A percentile compares a stretch with the other conserved stretches of the same genome.
Conservation (phyloP, 345 rosid species). For the Cardamine chenopodiifolia region DNA sequence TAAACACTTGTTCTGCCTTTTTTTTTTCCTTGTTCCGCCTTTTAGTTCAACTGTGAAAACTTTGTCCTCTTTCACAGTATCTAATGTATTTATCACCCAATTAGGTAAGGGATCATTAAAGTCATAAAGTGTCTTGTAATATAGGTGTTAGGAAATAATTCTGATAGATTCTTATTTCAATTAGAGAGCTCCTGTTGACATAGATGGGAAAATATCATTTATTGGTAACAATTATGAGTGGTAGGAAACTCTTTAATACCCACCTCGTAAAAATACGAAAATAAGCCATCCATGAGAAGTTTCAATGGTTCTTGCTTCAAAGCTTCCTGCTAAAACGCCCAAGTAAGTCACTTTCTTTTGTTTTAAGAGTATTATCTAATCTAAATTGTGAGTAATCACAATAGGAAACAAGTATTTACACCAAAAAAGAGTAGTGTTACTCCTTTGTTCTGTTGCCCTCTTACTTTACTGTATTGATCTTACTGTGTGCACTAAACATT, state of each 20-base stretch:
- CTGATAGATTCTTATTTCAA: background rate
- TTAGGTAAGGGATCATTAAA: background rate
- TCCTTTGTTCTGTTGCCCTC: background rate
- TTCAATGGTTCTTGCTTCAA: background rate
- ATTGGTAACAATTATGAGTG: background rate
- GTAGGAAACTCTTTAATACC: conserved; percentile 1
- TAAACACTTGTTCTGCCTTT: background rate
- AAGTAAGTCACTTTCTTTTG: conserved; percentile 1
- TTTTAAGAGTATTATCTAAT: background rate
- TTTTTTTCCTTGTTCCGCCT: background rate
- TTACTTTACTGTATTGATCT: background rate
- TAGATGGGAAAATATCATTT: background rate
- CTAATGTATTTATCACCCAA: no score
- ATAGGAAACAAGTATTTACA: background rate
- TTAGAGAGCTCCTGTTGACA: background rate
- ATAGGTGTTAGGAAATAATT: background rate
- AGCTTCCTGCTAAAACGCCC: conserved; percentile 16
- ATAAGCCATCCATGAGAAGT: background rate
- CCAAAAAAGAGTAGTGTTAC: background rate
- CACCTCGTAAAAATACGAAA: background rate
- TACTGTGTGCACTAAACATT: no score
- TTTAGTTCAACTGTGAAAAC: background rate
- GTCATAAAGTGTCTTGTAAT: background rate
- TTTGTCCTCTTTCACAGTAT: background rate
- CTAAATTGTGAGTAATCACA: background rate